Evolutionary conservation across 2,329 filamentous ascomycete species (phyloP).

Genomic region (Verticillium isaacii): DNA sequence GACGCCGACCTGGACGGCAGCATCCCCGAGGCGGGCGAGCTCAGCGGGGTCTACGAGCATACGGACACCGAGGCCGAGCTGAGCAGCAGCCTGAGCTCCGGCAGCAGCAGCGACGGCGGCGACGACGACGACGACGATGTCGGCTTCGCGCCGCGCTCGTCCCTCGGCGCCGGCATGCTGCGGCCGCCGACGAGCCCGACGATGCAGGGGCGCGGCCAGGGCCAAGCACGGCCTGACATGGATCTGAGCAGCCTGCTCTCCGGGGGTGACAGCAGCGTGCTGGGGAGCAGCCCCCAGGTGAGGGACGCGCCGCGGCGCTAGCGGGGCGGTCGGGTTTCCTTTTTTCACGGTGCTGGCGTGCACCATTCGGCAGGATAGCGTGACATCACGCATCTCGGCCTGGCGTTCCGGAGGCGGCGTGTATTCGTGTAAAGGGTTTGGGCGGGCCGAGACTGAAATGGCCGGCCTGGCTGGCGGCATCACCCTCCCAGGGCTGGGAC

Average conservation of each 20-base stretch:
- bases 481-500: no score
- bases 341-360: background rate
- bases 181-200: constrained; percentile 32
- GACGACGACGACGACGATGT: constrained; percentile 22
- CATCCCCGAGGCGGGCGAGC: constrained; percentile 56
- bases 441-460: no score
- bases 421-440: no score
- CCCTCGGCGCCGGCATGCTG: constrained; percentile 14
- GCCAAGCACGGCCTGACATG: constrained; percentile 24
- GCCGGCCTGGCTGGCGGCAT: no score
- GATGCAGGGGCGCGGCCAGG: constrained; percentile 19
- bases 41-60: constrained; percentile 64
- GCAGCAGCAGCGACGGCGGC: constrained; percentile 13
- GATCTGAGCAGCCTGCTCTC: constrained; percentile 54
- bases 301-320: constrained; percentile 25
- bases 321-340: background rate
- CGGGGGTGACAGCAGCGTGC: constrained; percentile 52
- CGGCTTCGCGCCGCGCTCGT: constrained; percentile 34
- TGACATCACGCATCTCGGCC: background rate
- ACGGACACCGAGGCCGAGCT: constrained; percentile 69
- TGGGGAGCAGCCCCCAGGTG: constrained; percentile 49
- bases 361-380: background rate
- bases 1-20: constrained; percentile 68
- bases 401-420: background rate
- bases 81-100: constrained; percentile 40